Evolutionary conservation across 371 early-diverging fungal species (phyloP), one percentile per base, ranked within the genome.

Genomic region (Capillidium rhysosporum): DNA sequence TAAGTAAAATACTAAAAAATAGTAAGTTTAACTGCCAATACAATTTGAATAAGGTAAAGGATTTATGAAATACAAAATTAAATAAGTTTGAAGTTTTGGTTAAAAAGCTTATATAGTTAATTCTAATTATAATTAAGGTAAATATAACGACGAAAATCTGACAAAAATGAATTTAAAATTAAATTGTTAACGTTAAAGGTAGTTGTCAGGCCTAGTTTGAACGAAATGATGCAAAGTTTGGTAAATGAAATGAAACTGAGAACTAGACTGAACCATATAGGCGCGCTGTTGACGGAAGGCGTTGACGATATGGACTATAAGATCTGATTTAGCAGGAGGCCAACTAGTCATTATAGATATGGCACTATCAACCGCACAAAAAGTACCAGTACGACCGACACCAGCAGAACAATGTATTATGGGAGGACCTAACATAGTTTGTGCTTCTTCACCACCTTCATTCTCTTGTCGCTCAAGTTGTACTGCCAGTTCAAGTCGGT

Each of bases 351-450:
- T 39, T 1, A 66, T 56, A 8, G 56, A 56, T 7, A 63, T 48
- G 8, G 56, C 67, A 0, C 77, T 66, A 61, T 86, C 82, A 34
- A 86, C 68, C 1, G 71, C 71, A 56, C 89, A 87, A 64, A 95
- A 95, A 0, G 92, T 88, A 1, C 98, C 99, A 0, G 98, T 94
- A 28, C 99, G 71, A 1, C 99, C 99, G 58, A 92, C 90, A 1
- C 99, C 99, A 10, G 99, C 99, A 58, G 83, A 82, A 57, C 86
- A 86, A 56, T 86, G 84, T 9, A 86, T 82, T 4, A 82, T 59
- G 16, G 71, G 69, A 0, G 84, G 83, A 0, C 70, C 67, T n/a
- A 63, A 61, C 34, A 34, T 34, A 34, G 34, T 34, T 34, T 34
- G 34, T 7, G 34, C 34, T 34, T 34, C 34, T 1, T 59, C 53